A percentile compares a stretch with the other conserved stretches of the same genome.
These are phyloP conservation scores for Leccinum laetum DNA, from an alignment of 1,284 basidiomycete species.

Conservation along the genomic window DNA sequence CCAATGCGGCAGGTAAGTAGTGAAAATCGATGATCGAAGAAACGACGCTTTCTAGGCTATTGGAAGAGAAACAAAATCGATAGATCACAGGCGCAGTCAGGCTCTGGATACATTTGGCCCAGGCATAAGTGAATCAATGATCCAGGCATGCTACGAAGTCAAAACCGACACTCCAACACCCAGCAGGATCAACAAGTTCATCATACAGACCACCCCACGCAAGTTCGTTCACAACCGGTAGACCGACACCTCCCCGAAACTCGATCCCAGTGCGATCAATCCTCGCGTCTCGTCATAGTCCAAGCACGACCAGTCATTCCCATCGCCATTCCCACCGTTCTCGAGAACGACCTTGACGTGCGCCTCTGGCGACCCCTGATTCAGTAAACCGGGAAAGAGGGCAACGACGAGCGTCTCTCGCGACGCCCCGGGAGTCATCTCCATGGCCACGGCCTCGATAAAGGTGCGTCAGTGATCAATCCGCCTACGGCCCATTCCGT, in stretches of 20 bases:
- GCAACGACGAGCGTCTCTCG: conserved; percentile 46
- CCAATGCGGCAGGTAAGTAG: neutral
- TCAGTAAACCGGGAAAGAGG: conserved; percentile 48
- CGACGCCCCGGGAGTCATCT: conserved; percentile 17
- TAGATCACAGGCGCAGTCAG: no score
- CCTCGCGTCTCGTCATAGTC: conserved; percentile 59
- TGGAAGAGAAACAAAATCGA: neutral
- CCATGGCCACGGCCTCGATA: conserved; percentile 17
- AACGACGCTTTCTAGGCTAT: neutral
- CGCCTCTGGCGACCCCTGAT: conserved; percentile 16
- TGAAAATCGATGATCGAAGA: neutral
- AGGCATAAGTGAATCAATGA: neutral
- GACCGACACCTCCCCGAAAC: conserved; percentile 45
- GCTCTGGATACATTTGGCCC: no score
- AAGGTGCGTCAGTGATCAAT: conserved; percentile 28
- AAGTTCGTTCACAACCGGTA: conserved; percentile 36
- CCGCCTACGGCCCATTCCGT: conserved; percentile 40
- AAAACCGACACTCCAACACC: conserved; percentile 5
- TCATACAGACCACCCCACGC: neutral
- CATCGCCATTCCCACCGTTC: conserved; percentile 34
- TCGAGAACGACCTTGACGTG: conserved; percentile 28
- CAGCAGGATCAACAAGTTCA: neutral
- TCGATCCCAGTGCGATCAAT: conserved; percentile 50
- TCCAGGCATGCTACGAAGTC: neutral
- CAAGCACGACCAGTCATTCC: conserved; percentile 50